Conservation (phyloP, 352 stramenopile species). For the Pythium insidiosum region DNA sequence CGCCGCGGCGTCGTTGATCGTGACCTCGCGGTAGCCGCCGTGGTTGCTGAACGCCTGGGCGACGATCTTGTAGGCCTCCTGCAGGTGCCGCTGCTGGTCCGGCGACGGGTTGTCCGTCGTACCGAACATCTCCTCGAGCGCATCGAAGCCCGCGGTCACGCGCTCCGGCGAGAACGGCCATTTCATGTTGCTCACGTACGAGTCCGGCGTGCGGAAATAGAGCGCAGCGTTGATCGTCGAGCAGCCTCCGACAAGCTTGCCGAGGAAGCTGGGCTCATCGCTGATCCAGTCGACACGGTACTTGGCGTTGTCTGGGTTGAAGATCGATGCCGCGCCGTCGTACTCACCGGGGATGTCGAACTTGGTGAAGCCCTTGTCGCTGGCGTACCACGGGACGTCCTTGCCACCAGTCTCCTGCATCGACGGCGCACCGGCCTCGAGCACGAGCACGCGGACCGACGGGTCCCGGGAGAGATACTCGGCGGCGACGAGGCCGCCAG, state of each 20-base stretch:
- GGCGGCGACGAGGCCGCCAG: slow-evolving; percentile 48
- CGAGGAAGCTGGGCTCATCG: slow-evolving; percentile 37
- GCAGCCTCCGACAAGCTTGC: slow-evolving; percentile 75
- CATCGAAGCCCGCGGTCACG: slow-evolving; percentile 55
- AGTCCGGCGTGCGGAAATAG: slow-evolving; percentile 60
- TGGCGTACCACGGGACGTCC: slow-evolving; percentile 34
- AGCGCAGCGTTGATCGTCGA: slow-evolving; percentile 81
- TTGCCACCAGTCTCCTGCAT: slow-evolving; percentile 34
- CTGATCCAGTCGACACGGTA: slow-evolving; percentile 49
- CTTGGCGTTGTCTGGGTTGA: slow-evolving; percentile 27
- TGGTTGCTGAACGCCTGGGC: slow-evolving; percentile 21
- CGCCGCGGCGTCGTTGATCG: slow-evolving; percentile 37
- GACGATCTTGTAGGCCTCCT: slow-evolving; percentile 47
- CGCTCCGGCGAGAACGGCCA: slow-evolving; percentile 48
- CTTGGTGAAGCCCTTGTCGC: slow-evolving; percentile 28
- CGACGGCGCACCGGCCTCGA: slow-evolving; percentile 46
- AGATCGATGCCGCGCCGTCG: slow-evolving; percentile 24
- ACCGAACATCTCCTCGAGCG: slow-evolving; percentile 35
- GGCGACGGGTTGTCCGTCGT: slow-evolving; percentile 37
- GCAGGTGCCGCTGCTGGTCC: slow-evolving; percentile 35
- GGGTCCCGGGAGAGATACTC: slow-evolving; percentile 51
- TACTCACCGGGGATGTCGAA: slow-evolving; percentile 75
- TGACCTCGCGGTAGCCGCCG: slow-evolving; percentile 28
- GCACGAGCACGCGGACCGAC: slow-evolving; percentile 35
- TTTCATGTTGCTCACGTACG: slow-evolving; percentile 27